Base-by-base conservation (phyloP, 2,329 filamentous ascomycete genomes). In the Lachnellula arida region DNA sequence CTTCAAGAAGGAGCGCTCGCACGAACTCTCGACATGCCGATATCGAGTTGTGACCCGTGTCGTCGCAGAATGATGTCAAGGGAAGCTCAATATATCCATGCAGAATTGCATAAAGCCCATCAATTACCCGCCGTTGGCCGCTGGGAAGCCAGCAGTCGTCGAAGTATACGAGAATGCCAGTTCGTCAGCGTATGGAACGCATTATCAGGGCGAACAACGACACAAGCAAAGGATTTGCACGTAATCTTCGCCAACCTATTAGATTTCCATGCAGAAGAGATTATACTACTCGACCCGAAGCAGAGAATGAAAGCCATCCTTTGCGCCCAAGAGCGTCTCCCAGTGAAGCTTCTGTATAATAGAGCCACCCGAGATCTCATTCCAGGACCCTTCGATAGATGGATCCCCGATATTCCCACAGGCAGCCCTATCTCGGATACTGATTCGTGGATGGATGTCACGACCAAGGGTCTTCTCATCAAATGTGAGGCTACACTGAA, bases 1-100 rank as follows among this genome's bases (percentile, higher is more conserved):
- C 63, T 73, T 15, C 71, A 74, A 67, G 71, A 73, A 63, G 71
- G 68, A 23, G 64, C 63, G 2, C 61, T 71, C 5, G 62, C 64
- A n/a, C 23, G 17, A 9, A 23, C 22, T 5, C 19, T 51, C 22
- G 15, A 25, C 2, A 12, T 43, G 15, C 49, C 49, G 5, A 17
- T 43, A 28, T 17, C n/a, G 15, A 22, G 42, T 9, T 51, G 49
- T 23, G 9, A 43, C 23, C 44, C 19, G 19, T 37, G 2, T 42
- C 23, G 1, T 32, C 15, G 14, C 25, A 42, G 12, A 7, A 28
- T 19, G 3, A 14, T 15, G n/a, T 51, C 37, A 42, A 23, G 19
- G 15, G 49, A 40, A 25, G 25, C 48, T 50, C 48, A 25, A 17
- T 51, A 51, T 28, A 51, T 42, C 17, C 39, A 51, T 19, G 15